Evolutionary conservation across 306 rosid species (phyloP).

Genomic region (Cucurbita maxima): DNA sequence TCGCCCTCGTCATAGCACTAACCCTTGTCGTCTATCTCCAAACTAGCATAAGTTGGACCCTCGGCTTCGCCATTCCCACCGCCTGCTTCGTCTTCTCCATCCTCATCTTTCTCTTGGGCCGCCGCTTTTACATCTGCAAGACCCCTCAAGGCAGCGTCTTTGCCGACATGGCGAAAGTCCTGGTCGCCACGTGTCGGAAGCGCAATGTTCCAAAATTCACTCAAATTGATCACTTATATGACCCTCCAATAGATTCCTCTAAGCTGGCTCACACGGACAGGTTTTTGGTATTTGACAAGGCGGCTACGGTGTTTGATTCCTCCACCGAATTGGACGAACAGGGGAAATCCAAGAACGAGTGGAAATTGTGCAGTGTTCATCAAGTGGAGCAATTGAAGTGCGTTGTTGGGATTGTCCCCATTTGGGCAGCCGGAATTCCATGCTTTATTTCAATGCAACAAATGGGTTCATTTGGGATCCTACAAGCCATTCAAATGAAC

Average conservation of each 20-base stretch:
- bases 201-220: not conserved
- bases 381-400: constrained; percentile 37
- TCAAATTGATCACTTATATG: constrained; percentile 10
- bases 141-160: constrained; percentile 35
- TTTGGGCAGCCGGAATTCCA: constrained; percentile 37
- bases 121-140: constrained; percentile 11
- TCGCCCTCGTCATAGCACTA: constrained; percentile 35
- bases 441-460: constrained; percentile 38
- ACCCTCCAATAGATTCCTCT: constrained; percentile 2
- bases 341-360: constrained; percentile 16
- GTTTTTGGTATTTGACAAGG: constrained; percentile 30
- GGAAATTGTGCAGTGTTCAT: constrained; percentile 40
- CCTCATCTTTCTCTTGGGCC: constrained; percentile 23
- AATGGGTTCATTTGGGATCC: constrained; percentile 30
- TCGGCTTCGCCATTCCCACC: constrained; percentile 39
- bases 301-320: constrained; percentile 22
- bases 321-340: constrained; percentile 18
- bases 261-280: constrained; percentile 21
- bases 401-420: constrained; percentile 22
- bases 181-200: constrained; percentile 21
- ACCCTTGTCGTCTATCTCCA: constrained; percentile 36
- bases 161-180: constrained; percentile 22
- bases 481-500: constrained; percentile 44
- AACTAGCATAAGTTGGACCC: constrained; percentile 37
- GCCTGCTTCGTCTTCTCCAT: constrained; percentile 28